Conservation (phyloP, 768 basidiomycete genomes). For the Tylopilus intermedius region DNA sequence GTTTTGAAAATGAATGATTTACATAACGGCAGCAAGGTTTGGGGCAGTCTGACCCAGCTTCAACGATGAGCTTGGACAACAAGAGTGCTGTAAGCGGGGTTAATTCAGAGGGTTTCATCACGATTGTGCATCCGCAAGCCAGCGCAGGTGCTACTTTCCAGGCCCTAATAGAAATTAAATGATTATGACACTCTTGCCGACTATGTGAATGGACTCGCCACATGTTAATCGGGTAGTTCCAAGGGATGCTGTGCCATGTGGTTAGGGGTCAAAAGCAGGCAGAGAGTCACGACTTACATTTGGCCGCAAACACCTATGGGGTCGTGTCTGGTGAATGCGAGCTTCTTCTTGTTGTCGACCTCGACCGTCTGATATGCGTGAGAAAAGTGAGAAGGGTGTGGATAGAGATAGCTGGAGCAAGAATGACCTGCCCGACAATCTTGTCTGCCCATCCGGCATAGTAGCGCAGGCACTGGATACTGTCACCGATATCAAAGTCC, state of each 20-base stretch:
- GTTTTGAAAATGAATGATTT: constrained; percentile 11
- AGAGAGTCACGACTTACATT: constrained; percentile 48
- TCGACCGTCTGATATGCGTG: constrained; percentile 57
- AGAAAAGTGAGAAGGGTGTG: constrained; percentile 3
- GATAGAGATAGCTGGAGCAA: not conserved
- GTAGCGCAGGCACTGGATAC: constrained; percentile 74
- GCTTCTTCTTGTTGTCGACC: constrained; percentile 71
- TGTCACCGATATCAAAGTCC: constrained; percentile 79
- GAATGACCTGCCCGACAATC: constrained; percentile 73
- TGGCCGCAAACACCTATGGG: constrained; percentile 95
- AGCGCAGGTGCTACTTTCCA: constrained; percentile 95
- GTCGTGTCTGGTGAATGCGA: constrained; percentile 83
- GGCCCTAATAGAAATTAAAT: constrained; percentile 39
- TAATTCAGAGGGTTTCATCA: constrained; percentile 92
- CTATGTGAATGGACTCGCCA: constrained; percentile 41
- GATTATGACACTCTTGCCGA: not conserved
- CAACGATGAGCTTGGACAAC: constrained; percentile 71
- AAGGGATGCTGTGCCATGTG: constrained; percentile 60
- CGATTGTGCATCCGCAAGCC: constrained; percentile 86
- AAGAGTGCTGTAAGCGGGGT: constrained; percentile 82
- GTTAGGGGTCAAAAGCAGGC: constrained; percentile 8
- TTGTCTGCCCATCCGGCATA: constrained; percentile 98
- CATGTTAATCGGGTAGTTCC: constrained; percentile 91
- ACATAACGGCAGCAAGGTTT: constrained; percentile 9
- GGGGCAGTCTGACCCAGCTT: constrained; percentile 63